Base-by-base conservation (phyloP, 2,329 filamentous ascomycete species). In the Trichoderma koningiopsis region DNA sequence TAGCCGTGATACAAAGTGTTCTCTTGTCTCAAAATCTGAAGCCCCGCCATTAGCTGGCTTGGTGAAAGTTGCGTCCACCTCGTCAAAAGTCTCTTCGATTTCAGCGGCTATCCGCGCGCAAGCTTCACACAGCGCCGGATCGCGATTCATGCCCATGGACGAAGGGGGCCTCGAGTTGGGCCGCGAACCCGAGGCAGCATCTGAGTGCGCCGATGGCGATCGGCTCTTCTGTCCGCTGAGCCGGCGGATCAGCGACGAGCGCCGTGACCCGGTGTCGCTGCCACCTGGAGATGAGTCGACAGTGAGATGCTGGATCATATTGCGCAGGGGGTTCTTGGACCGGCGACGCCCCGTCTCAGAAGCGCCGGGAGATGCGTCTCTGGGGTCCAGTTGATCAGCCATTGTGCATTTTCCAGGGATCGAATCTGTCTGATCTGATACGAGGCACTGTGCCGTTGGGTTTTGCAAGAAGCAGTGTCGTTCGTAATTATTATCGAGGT, bases 271-370 rank as follows among this genome's bases (percentile, higher is more conserved):
- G 31, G 74, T 73, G 24, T 78, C 74, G 35, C 76, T 72, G 40
- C 75, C 72, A 7, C 76, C 73, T 8, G 75, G 71, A 2, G 69
- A 43, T 5, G 67, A 67, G 35, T 80, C 78, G 61, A 80, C 78
- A 37, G 78, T 79, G 59, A 80, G 77, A 68, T 80, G 78, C 70
- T 79, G 77, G 75, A 80, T 79, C 77, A 80, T 79, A 68, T 76
- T 79, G 62, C 74, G 76, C 58, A 80, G 73, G 62, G 77, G 77
- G 70, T 79, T 79, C 73, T 75, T 77, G 60, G 77, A 80, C 29
- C 78, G 73, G 43, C 77, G 76, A 47, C 77, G 76, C 72, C 77
- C 74, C 1, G 76, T 64, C 61, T 70, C 70, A 53, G 67, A 70
- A 70, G 52, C 72, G 71, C 43, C 49, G 7, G 72, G 74, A 19